Conservation (phyloP, 805 yeast genomes). For the Cyberlindnera subsufficiens region DNA sequence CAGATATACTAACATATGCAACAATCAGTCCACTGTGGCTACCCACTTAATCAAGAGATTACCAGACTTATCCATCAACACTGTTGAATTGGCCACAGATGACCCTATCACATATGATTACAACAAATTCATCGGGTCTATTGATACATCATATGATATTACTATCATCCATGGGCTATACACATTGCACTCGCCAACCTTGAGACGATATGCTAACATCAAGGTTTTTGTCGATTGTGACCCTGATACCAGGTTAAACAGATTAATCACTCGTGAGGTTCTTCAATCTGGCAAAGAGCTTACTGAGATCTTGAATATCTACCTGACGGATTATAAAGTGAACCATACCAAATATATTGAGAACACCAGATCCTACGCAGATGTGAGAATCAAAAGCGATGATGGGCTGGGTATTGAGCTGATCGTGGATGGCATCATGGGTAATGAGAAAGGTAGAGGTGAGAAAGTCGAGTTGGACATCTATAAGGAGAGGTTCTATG, state of each 20-base stretch:
- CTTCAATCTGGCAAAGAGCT: constrained; percentile 18
- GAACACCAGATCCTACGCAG: constrained; percentile 70
- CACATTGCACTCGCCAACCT: constrained; percentile 58
- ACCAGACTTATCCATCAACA: not conserved
- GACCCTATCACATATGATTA: not conserved
- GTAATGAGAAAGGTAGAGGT: constrained; percentile 23
- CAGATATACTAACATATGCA: too few species aligned
- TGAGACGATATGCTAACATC: constrained; percentile 53
- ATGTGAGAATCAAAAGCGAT: constrained; percentile 68
- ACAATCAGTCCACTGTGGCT: not conserved
- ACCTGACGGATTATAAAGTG: constrained; percentile 51
- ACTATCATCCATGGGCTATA: constrained; percentile 71
- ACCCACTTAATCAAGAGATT: not conserved
- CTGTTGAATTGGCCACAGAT: not conserved
- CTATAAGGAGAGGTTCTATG: not conserved
- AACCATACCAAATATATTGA: constrained; percentile 63
- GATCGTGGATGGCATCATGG: constrained; percentile 57
- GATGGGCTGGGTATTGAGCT: constrained; percentile 56
- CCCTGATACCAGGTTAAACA: constrained; percentile 75
- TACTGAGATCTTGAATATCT: constrained; percentile 31
- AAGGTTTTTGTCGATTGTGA: constrained; percentile 79
- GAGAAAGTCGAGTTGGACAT: constrained; percentile 5
- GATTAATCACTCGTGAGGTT: constrained; percentile 51
- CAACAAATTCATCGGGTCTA: too few species aligned
- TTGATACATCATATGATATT: constrained; percentile 8